Evolutionary conservation across 148 eudicot species (phyloP), one percentile per base, ranked within the genome.

Genomic region (Oxyria digyna): DNA sequence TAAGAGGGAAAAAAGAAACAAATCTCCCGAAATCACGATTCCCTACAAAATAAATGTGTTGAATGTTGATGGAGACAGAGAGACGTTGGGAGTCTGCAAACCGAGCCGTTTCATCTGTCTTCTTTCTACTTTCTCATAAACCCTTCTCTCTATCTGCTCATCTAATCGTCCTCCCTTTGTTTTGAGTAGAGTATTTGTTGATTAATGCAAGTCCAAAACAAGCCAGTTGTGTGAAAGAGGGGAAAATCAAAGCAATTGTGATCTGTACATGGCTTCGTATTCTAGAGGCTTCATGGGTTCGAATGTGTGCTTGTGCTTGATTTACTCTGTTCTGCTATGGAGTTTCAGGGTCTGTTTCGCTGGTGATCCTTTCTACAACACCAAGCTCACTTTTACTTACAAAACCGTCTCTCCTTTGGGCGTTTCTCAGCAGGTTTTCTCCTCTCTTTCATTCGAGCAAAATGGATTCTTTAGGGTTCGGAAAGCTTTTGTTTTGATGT

Each of bases 381-480:
- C 52, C 48, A 32, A 35, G 24, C 63, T 70, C 24, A 70, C 72
- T 31, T 64, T 79, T 62, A 67, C 80, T 70, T 86, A 86, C 77
- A 73, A 80, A 20, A 81, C 79, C 31, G 84, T 73, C 68, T 81
- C 85, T 62, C 87, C 91, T 23, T 76, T 86, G 64, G 87, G 86
- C 32, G 84, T 84, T 46, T 74, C 84, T 41, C 91, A 86, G 52
- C 84, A 78, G 87, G 90, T 83, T 32, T 46, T 68, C n/a, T 45
- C 9, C 62, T 27, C 68, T 7, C 42, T 65, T 7, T 14, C 35
- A 40, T 35, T 27, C 38, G 20, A 66, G 21, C n/a, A n/a, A n/a
- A n/a, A n/a, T n/a, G n/a, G 43, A 0, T 20, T 35, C 6, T 41
- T 20, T 1, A 18, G 42, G 13, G 18, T 26, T 4, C 14, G 35